Conservation (phyloP, 139 green algal species). For the Chlamydomonas schloesseri region DNA sequence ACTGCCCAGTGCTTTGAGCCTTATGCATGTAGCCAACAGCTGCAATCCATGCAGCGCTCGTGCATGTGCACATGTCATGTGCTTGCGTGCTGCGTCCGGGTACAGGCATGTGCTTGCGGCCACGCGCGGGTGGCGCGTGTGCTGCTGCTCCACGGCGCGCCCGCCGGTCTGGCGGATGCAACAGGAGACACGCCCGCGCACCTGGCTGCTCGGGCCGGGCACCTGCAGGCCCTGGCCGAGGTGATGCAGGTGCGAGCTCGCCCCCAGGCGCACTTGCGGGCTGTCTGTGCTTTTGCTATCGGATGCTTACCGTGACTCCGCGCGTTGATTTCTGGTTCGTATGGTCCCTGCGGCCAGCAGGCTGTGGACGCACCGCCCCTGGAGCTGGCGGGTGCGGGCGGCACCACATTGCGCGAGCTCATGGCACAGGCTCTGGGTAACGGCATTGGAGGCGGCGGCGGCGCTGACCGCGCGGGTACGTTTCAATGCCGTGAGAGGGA, state of each 20-base stretch:
- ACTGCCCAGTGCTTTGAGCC: no score
- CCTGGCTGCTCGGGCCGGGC: not conserved
- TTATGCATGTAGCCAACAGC: no score
- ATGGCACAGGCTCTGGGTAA: not conserved
- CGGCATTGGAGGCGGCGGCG: not conserved
- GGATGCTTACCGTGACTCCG: no score
- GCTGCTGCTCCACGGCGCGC: conserved; percentile 8
- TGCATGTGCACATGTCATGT: not conserved
- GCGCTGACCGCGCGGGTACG: not conserved
- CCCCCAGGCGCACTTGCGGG: no score
- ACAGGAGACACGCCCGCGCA: conserved; percentile 18
- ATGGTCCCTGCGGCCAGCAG: no score
- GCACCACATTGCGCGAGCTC: not conserved
- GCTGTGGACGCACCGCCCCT: not conserved
- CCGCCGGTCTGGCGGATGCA: not conserved
- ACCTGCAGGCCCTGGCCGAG: conserved; percentile 13
- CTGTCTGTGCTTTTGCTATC: no score
- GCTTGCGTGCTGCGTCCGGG: not conserved
- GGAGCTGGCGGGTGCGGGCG: not conserved
- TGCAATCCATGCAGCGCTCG: not conserved
- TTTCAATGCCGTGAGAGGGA: no score
- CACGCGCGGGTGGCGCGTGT: not conserved
- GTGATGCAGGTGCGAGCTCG: not conserved
- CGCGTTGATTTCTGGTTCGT: no score
- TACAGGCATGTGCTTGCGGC: conserved; percentile 27